These are phyloP conservation scores for Onygena corvina DNA, from an alignment of 2,329 filamentous ascomycete species.

Conservation along the genomic window DNA sequence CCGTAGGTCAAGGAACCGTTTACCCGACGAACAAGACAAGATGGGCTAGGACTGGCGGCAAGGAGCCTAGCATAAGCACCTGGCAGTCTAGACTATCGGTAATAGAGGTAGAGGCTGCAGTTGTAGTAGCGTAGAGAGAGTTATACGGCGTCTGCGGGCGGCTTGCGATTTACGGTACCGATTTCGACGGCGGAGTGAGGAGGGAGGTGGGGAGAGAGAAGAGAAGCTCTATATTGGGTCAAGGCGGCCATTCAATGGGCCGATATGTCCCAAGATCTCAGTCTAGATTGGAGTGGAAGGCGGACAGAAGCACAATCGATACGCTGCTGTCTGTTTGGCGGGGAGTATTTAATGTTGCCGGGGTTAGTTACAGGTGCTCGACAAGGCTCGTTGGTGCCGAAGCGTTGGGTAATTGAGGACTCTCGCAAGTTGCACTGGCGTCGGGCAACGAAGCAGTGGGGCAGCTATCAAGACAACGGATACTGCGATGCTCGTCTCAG, in stretches of 20 bases:
- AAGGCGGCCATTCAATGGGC: background rate
- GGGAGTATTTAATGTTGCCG: background rate
- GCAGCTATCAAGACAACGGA: background rate
- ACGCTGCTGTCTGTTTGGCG: constrained; percentile 5
- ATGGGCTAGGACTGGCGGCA: background rate
- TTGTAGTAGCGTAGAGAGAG: background rate
- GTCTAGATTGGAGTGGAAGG: background rate
- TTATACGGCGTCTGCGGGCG: background rate
- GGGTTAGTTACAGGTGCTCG: background rate
- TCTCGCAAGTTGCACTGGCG: background rate
- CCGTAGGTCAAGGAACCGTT: background rate
- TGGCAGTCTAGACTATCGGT: no score
- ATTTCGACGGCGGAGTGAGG: background rate
- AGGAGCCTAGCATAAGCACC: constrained; percentile 2
- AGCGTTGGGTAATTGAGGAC: background rate
- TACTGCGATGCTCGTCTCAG: no score
- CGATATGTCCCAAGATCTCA: background rate
- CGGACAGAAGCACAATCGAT: background rate
- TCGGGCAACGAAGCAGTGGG: background rate
- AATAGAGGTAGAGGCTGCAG: no score
- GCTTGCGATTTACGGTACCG: constrained; percentile 1
- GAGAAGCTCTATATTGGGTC: background rate
- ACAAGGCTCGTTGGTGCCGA: background rate
- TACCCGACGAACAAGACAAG: constrained; percentile 1
- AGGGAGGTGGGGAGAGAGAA: background rate